Evolutionary conservation across 176 grass and related monocot species (phyloP), one percentile per base, ranked within the genome.

Genomic region (Phragmites australis): DNA sequence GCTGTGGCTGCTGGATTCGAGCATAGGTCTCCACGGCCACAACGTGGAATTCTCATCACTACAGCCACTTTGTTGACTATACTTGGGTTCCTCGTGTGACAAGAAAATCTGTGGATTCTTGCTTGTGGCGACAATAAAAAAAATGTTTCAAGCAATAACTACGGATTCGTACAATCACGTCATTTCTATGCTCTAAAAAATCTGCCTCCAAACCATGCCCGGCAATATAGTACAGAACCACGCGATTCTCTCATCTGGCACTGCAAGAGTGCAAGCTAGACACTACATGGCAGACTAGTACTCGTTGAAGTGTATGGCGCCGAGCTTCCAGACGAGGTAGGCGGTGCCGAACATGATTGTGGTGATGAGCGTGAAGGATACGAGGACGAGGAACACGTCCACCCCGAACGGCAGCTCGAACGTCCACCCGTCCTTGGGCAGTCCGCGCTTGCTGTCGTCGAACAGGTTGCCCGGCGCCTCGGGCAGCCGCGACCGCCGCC

Each of bases 231-330:
- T 80, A 84, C 69, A 75, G 25, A 60, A 42, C 39, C 74, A 84
- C 31, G 41, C 5, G 21, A 6, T 17, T 6, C 6, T 81, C 31
- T 25, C 31, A 18, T 53, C 42, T 57, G 29, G 18, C 64, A 16
- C 21, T 34, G 32, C 19, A 63, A 18, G 17, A 54, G n/a, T n/a
- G n/a, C n/a, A n/a, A 55, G 29, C 23, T 71, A 73, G 47, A 41
- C 41, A 57, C 21, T 8, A 16, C 27, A 13, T 26, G 47, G 63
- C 59, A 6, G 14, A 9, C 81, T 79, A 99, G 79, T 87, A 95
- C 76, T 96, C 97, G 82, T 99, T 95, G 82, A 95, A 96, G 75
- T 99, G 97, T 82, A 96, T 99, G 68, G 84, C 97, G 57, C 87
- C 97, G 43, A 94, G 83, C 74, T 93, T 91, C 97, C 97, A 99